phyloP scores from a whole-genome alignment of 148 eudicot genomes.

The Rhododendron ovatum region DNA sequence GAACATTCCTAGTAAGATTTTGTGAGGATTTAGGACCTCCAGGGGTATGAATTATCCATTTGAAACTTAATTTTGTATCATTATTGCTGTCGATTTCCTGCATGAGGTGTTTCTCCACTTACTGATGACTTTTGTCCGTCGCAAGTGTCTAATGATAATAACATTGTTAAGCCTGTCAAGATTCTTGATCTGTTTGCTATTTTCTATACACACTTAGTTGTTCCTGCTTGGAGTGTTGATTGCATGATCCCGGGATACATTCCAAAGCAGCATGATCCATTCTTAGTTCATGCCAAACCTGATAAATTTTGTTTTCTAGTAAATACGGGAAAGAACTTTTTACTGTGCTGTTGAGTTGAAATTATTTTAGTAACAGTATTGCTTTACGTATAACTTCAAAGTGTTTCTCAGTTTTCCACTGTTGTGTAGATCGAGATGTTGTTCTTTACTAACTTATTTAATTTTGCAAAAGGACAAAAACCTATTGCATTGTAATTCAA shows the following conservation, averaged over 20 bases:
- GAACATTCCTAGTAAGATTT: not conserved
- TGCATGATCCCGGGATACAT: not conserved
- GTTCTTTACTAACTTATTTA: not conserved
- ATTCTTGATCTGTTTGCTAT: not conserved
- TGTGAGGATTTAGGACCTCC: not conserved
- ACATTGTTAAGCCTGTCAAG: not conserved
- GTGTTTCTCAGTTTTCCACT: not conserved
- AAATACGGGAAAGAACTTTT: not conserved
- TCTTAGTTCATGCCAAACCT: not conserved
- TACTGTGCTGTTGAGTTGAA: not conserved
- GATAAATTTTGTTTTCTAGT: not conserved
- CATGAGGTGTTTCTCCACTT: not conserved
- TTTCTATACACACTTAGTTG: not conserved
- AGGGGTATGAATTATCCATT: not conserved
- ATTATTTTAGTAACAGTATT: not conserved
- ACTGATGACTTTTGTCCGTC: not conserved
- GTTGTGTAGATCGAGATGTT: not conserved
- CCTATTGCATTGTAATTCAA: not conserved
- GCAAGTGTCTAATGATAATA: not conserved
- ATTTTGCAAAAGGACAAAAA: not conserved
- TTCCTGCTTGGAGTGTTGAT: not conserved
- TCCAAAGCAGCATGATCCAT: not conserved
- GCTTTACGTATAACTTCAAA: not conserved
- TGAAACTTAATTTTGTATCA: not conserved
- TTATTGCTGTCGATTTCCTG: not conserved